Base-by-base conservation (phyloP, 106 monocot genomes). In the Dendrobium catenatum region DNA sequence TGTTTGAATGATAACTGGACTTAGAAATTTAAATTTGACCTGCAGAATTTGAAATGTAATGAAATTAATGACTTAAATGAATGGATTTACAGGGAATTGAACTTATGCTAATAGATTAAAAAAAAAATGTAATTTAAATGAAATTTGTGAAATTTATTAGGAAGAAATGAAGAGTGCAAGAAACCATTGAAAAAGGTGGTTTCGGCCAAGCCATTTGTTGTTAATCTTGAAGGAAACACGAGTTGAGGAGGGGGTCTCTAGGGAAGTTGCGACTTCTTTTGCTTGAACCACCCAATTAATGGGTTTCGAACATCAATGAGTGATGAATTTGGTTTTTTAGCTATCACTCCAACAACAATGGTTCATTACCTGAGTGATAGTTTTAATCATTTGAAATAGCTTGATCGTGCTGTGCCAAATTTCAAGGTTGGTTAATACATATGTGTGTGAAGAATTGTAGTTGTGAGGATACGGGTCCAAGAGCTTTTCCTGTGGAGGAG, bases 191-290 rank as follows among this genome's bases (percentile, higher is more conserved):
- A 18, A 40, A 74, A 77, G 7, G 78, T 78, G 67, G 73, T 84
- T 68, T 81, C 40, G 79, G 73, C 89, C 6, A 74, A 91, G 83
- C 91, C 91, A 2, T 13, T 91, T 40, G 67, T 94, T 79, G 85
- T 79, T 6, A 91, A 89, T 58, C 81, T 81, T 2, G 73, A 85
- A 87, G 46, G 93, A 91, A 13, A 94, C 93, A 33, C 84, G 89
- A 31, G 87, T 91, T 10, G 91, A 91, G 66, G 87, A 94, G 75
- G 93, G 93, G 72, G 91, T 89, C 19, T 68, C 88, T 5, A 84
- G 93, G 66, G 93, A 94, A 79, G 87, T 94, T 55, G 93, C 93
- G 10, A 91, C 93, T 2, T 94, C 89, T 29, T 76, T 61, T 94
- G 70, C 89, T 94, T 54, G 93, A 29, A 94, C 78, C 89, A 89